phyloP scores from a whole-genome alignment of 2,329 filamentous ascomycete species.

The Purpureocillium takamizusanense region DNA sequence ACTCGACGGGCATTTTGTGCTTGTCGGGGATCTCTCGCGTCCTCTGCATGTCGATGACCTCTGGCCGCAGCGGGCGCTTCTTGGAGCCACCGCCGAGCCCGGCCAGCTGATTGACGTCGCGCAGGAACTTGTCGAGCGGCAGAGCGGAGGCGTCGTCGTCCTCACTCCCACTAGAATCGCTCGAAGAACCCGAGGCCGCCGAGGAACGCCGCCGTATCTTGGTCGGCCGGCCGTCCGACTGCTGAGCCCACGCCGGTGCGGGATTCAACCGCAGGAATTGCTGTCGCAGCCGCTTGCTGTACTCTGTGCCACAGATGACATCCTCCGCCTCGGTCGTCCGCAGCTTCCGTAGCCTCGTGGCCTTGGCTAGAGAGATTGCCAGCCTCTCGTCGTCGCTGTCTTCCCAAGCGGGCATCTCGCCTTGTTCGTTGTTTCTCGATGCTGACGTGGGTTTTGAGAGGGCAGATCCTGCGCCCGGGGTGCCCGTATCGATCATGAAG shows the following conservation, averaged over 20 bases:
- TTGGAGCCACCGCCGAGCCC: slow-evolving; percentile 38
- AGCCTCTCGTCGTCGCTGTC: slow-evolving; percentile 94
- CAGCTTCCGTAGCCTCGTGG: slow-evolving; percentile 72
- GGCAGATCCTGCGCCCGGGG: slow-evolving; percentile 28
- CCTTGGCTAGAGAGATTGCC: slow-evolving; percentile 69
- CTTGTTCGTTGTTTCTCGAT: slow-evolving; percentile 11
- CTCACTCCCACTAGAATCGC: slow-evolving; percentile 48
- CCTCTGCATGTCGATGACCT: slow-evolving; percentile 83
- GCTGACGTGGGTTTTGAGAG: slow-evolving; percentile 15
- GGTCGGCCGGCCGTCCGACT: slow-evolving; percentile 37
- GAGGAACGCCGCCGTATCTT: slow-evolving; percentile 46
- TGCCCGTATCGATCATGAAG: slow-evolving; percentile 72
- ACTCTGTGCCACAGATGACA: slow-evolving; percentile 77
- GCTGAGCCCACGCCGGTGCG: slow-evolving; percentile 49
- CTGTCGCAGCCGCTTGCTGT: slow-evolving; percentile 67
- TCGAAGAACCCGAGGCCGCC: slow-evolving; percentile 38
- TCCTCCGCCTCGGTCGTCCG: slow-evolving; percentile 76
- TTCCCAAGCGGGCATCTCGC: slow-evolving; percentile 63
- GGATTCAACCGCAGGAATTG: slow-evolving; percentile 60
- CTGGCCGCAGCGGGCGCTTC: slow-evolving; percentile 68
- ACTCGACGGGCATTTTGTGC: slow-evolving; percentile 72
- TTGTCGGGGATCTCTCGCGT: slow-evolving; percentile 74
- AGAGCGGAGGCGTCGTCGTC: slow-evolving; percentile 57
- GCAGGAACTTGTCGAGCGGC: slow-evolving; percentile 72
- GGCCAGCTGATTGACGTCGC: slow-evolving; percentile 61